Base-by-base conservation (phyloP, 306 rosid genomes). In the Vigna mungo region DNA sequence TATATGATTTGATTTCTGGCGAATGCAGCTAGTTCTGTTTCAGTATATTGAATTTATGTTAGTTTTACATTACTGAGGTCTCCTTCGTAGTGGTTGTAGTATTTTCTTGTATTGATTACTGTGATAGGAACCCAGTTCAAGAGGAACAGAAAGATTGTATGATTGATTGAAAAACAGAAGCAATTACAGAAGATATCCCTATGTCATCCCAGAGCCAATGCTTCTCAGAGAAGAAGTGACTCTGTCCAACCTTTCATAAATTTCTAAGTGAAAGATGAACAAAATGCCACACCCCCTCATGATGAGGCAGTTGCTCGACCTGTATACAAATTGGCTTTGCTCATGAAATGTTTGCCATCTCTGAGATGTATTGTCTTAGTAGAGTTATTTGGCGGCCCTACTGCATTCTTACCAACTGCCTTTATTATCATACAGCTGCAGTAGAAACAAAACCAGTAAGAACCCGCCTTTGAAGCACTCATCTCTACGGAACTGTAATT, bases 11-110 rank as follows among this genome's bases (percentile, higher is more conserved):
- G 49, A 13, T 37, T 27, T 53, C 49, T 23, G 53, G 48, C n/a
- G 52, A 77, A 32, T 12, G 43, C 75, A 27, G 53, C 76, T 62
- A 37, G 61, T 21, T 6, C 37, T 55, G n/a, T 47, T 20, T 32
- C 39, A 23, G 49, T 21, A 8, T 9, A 61, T 20, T 18, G 13
- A 58, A 76, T 71, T 75, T 48, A 23, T 30, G 10, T 9, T 15
- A 56, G 36, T 46, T 36, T 4, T 68, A 47, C 62, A 27, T 5
- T 18, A n/a, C 41, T 27, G 72, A 75, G 46, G 25, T 74, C 11
- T 27, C 12, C 48, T 4, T 12, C 47, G n/a, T 18, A 17, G 47
- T 48, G 43, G 25, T 5, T 65, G 63, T 47, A 71, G 41, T 18
- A 71, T 47, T 30, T 51, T 10, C 27, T 41, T 65, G 17, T 36